Percentiles rank a stretch among this genome's conserved stretches.
phyloP scores from a whole-genome alignment of 1,284 basidiomycete genomes.

The Rhizoctonia solani region DNA sequence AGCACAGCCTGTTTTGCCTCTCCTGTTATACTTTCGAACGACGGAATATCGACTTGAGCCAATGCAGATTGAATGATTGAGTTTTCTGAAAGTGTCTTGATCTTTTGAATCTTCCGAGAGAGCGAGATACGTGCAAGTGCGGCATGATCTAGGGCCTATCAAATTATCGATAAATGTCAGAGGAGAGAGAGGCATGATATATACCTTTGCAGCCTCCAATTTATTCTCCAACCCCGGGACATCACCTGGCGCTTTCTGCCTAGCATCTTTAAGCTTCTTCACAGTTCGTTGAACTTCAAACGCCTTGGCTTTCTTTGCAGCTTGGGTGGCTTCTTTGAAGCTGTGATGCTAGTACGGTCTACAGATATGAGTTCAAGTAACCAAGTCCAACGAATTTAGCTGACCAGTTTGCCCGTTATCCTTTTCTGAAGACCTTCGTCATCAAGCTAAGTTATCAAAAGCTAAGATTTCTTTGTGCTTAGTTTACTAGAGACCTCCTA shows the following conservation, averaged over 20 bases:
- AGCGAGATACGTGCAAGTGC: constrained; percentile 65
- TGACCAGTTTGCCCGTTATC: constrained; percentile 49
- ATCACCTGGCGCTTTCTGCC: constrained; percentile 46
- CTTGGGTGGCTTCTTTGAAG: constrained; percentile 66
- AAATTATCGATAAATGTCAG: constrained; percentile 6
- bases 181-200: constrained; percentile 35
- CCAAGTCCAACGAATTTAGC: constrained; percentile 38
- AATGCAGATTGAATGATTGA: constrained; percentile 54
- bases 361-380: constrained; percentile 25
- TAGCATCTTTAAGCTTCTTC: constrained; percentile 72
- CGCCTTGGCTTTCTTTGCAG: constrained; percentile 78
- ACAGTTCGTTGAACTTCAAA: constrained; percentile 84
- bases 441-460: neutral
- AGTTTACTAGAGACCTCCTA: neutral
- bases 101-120: constrained; percentile 73
- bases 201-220: constrained; percentile 68
- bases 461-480: neutral
- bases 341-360: constrained; percentile 61
- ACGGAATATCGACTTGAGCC: constrained; percentile 49
- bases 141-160: constrained; percentile 64
- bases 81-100: constrained; percentile 58
- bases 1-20: constrained; percentile 64
- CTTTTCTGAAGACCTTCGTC: constrained; percentile 39
- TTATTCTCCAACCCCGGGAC: constrained; percentile 65
- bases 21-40: constrained; percentile 49